Base-by-base conservation (phyloP, 148 eudicot genomes). In the Persicaria tinctoria region DNA sequence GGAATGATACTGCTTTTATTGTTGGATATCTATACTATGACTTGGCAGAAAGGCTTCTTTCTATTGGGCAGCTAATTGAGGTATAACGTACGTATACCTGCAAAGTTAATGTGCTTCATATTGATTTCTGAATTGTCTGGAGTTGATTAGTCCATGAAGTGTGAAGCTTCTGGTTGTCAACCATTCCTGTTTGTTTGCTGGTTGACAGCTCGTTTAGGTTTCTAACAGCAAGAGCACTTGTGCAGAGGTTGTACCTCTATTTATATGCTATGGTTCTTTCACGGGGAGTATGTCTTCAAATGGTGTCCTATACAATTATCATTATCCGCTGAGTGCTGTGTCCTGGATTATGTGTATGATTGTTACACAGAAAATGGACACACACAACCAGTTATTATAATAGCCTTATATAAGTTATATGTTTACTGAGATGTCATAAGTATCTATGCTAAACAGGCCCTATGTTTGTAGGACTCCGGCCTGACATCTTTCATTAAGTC, bases 11-110 rank as follows among this genome's bases (percentile, higher is more conserved):
- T 76, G 81, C 74, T 81, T 92, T 92, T 78, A 72, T 86, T 73
- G 89, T 89, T 70, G 91, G 96, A 51, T 72, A 84, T 85, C 83
- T 92, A 73, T 92, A 81, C 76, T 78, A 90, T 80, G 97, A 92
- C 77, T 80, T 95, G 86, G 70, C 89, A 73, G 94, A 80, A 77
- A 81, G 91, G 81, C 84, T 89, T 72, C 76, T 83, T 75, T 76
- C 78, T 49, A 74, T 76, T 18, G 97, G 99, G 78, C 79, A 44
- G 74, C 78, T 89, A 70, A 69, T 84, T 78, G 93, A 95, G 99
- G 99, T 92, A 82, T 72, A 68, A 32, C 47, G 14, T 51, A 18
- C 54, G 32, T 74, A 53, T 51, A 5, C 51, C n/a, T 6, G 51
- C 23, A 46, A 23, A 44, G 16, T 45, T 41, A n/a, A 5, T 44